These are phyloP conservation scores for Curvularia spicifera DNA, from an alignment of 2,329 filamentous ascomycete species.

Conservation along the genomic window DNA sequence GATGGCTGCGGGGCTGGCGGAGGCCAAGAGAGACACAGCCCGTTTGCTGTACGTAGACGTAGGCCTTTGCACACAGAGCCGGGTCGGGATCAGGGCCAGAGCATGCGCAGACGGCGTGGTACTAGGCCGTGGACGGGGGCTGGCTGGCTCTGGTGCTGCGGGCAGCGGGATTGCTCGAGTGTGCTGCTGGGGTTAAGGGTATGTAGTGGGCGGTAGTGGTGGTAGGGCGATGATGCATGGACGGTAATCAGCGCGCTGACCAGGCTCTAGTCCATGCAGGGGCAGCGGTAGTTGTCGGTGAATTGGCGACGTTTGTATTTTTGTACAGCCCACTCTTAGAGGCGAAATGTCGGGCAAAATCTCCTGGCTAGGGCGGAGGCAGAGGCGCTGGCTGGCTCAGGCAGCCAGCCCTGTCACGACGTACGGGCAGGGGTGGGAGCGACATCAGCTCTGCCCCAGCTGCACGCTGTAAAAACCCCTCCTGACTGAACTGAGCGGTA, in stretches of 20 bases:
- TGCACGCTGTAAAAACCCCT: constrained; percentile 15
- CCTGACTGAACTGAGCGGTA: constrained; percentile 11
- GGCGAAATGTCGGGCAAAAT: constrained; percentile 17
- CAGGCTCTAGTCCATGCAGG: constrained; percentile 22
- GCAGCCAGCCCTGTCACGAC: constrained; percentile 13
- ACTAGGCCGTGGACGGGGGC: background rate
- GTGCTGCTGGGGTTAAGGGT: background rate
- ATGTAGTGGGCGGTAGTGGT: background rate
- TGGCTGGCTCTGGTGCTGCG: background rate
- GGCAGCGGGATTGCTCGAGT: background rate
- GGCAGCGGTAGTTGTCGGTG: constrained; percentile 14
- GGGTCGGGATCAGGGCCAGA: background rate
- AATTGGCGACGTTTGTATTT: constrained; percentile 9
- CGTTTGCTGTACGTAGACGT: background rate
- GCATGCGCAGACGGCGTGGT: background rate
- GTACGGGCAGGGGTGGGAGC: constrained; percentile 16
- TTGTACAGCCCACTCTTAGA: constrained; percentile 12
- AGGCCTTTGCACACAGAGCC: background rate
- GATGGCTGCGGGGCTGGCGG: constrained; percentile 16
- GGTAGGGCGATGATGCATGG: constrained; percentile 17
- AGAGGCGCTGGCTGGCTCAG: constrained; percentile 7
- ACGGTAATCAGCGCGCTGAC: constrained; percentile 17
- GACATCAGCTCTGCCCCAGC: constrained; percentile 21
- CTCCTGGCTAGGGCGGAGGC: background rate
- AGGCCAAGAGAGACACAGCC: background rate